Evolutionary conservation across 345 rosid species (phyloP), one percentile per base, ranked within the genome.

Genomic region (Triadica sebifera): DNA sequence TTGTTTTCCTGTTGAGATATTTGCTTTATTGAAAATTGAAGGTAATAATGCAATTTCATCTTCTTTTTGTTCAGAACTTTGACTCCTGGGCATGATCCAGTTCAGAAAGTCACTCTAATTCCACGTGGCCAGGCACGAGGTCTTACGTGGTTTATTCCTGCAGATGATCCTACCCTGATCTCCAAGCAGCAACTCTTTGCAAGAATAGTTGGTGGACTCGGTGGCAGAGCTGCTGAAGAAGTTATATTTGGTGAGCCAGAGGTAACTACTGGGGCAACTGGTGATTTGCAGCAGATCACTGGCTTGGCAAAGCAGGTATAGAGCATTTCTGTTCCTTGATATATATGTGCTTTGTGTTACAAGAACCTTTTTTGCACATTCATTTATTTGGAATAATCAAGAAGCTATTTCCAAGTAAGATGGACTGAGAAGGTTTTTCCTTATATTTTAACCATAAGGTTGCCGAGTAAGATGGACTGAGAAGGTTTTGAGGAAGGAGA

Each of bases 111-210:
- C 66, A 95, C 99, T 16, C 83, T 95, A 39, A 68, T 95, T 77
- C 99, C 98, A 10, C 93, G 97, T 45, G 98, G 99, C 55, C 97
- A 95, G 85, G 99, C 98, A 25, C 86, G 95, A 56, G 99, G 99
- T 74, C 98, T 95, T 29, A 95, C 99, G 24, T 93, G 99, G 98
- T 95, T 93, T 77, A 94, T 94, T 88, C 98, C 99, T 58, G 67
- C 91, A 52, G 97, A 95, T 70, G 99, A 95, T 76, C 97, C 99
- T 0, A 91, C 96, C 65, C 84, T 95, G 74, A 95, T 93, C 78
- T 95, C 98, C 70, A 93, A 86, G 88, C 99, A 95, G 80, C 99
- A 91, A 74, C 96, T 95, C 65, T 95, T 89, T 86, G 98, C 99
- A 15, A 93, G 98, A 84, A 88, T 95, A 74, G 97, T 95, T 77